phyloP scores from a whole-genome alignment of 345 rosid species.

The Ceriops tagal region DNA sequence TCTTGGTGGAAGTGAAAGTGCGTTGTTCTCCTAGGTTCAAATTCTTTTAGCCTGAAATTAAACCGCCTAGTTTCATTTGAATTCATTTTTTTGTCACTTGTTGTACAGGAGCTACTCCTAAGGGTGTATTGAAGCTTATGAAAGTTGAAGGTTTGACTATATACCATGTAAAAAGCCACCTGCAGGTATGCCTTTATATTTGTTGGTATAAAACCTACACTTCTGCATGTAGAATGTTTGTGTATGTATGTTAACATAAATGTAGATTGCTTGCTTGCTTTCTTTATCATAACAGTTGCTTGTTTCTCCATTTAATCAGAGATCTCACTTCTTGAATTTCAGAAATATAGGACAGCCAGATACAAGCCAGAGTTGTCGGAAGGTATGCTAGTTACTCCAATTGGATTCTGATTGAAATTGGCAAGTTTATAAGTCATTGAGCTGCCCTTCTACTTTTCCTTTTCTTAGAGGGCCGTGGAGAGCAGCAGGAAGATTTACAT shows the following conservation, averaged over 20 bases:
- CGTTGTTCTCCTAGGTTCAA: conserved; percentile 17
- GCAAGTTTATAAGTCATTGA: not conserved
- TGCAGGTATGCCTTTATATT: conserved; percentile 49
- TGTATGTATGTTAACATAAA: not conserved
- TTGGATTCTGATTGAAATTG: conserved; percentile 1
- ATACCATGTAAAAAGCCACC: conserved; percentile 90
- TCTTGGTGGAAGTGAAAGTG: conserved; percentile 86
- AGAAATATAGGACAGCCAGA: conserved; percentile 89
- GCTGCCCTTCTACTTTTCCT: not conserved
- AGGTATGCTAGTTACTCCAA: conserved; percentile 42
- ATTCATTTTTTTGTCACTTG: conserved; percentile 18
- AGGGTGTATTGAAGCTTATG: conserved; percentile 85
- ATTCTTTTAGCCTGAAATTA: not conserved
- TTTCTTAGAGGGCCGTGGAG: not conserved
- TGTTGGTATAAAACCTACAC: not conserved
- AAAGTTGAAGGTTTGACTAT: conserved; percentile 81
- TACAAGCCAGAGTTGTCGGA: conserved; percentile 67
- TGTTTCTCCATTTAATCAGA: conserved; percentile 9
- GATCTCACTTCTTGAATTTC: conserved; percentile 35
- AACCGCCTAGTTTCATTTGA: conserved; percentile 13
- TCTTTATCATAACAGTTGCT: too few species aligned
- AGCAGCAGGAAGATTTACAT: not conserved
- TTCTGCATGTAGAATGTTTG: not conserved
- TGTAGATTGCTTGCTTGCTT: conserved; percentile 13
- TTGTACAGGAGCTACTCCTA: conserved; percentile 82